Conservation (phyloP, 2,329 filamentous ascomycete species). For the Colletotrichum chlorophyti region DNA sequence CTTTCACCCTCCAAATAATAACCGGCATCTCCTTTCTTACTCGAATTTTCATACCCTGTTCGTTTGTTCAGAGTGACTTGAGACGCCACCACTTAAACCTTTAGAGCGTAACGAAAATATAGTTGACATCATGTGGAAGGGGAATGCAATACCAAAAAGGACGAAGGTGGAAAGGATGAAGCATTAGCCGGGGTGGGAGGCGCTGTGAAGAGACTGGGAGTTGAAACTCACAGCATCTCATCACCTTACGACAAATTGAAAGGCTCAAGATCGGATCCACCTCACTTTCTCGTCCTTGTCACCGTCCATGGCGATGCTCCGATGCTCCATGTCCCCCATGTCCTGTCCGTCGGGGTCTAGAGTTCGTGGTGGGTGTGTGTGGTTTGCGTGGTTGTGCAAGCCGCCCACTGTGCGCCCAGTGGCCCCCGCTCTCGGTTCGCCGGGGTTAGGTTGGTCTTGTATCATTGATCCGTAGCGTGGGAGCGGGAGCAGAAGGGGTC, state of each 20-base stretch:
- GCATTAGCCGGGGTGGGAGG: not conserved
- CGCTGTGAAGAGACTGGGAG: not conserved
- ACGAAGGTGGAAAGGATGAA: not conserved
- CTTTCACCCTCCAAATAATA: not conserved
- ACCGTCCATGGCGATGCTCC: not conserved
- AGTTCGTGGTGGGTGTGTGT: not conserved
- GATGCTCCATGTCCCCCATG: not conserved
- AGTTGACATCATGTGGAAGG: no score
- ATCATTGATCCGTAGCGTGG: slow-evolving; percentile 18
- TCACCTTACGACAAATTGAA: no score
- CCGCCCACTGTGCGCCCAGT: slow-evolving; percentile 10
- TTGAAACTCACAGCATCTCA: not conserved
- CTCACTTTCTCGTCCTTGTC: not conserved
- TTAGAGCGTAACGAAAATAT: not conserved
- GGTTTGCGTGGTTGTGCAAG: slow-evolving; percentile 9
- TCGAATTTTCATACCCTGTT: slow-evolving; percentile 1
- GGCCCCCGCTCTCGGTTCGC: slow-evolving; percentile 14
- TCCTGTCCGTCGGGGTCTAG: slow-evolving; percentile 5
- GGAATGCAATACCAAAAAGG: not conserved
- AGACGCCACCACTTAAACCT: not conserved
- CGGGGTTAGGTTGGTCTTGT: slow-evolving; percentile 11
- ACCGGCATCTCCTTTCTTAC: slow-evolving; percentile 3
- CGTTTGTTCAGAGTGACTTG: not conserved
- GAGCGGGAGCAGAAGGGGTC: no score
- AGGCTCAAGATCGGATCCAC: slow-evolving; percentile 1